These are phyloP conservation scores for Solanum lycopersicoides DNA, from an alignment of 257 asterid genomes.

Conservation along the genomic window DNA sequence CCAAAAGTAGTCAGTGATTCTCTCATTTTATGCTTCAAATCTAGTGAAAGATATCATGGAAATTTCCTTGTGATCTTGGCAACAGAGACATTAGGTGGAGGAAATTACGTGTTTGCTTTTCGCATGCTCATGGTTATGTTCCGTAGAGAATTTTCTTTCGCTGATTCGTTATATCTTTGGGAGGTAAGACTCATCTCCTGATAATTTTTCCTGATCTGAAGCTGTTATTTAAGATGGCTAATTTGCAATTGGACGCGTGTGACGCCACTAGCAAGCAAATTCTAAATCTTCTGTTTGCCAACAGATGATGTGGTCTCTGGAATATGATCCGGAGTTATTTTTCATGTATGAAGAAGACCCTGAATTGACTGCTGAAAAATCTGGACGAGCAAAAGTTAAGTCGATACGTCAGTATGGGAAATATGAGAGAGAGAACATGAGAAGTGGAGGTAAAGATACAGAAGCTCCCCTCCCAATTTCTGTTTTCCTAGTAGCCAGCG, in stretches of 20 bases:
- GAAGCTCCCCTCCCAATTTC: conserved; percentile 71
- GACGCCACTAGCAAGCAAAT: background rate
- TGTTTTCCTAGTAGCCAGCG: conserved; percentile 87
- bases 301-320: conserved; percentile 98
- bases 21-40: background rate
- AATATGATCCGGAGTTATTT: conserved; percentile 64
- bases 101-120: conserved; percentile 81
- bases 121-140: conserved; percentile 96
- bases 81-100: conserved; percentile 81
- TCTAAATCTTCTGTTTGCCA: conserved; percentile 9
- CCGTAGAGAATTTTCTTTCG: conserved; percentile 87
- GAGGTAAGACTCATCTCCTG: conserved; percentile 40
- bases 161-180: conserved; percentile 85
- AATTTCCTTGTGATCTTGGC: conserved; percentile 7
- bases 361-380: conserved; percentile 26
- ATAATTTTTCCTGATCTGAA: background rate
- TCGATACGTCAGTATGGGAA: conserved; percentile 59
- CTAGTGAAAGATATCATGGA: background rate
- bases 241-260: background rate
- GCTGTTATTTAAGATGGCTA: background rate
- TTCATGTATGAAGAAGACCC: conserved; percentile 51
- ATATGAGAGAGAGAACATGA: conserved; percentile 61
- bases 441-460: conserved; percentile 26
- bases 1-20: background rate
- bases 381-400: conserved; percentile 44